phyloP scores from a whole-genome alignment of 768 basidiomycete genomes.

The Hericium erinaceus region DNA sequence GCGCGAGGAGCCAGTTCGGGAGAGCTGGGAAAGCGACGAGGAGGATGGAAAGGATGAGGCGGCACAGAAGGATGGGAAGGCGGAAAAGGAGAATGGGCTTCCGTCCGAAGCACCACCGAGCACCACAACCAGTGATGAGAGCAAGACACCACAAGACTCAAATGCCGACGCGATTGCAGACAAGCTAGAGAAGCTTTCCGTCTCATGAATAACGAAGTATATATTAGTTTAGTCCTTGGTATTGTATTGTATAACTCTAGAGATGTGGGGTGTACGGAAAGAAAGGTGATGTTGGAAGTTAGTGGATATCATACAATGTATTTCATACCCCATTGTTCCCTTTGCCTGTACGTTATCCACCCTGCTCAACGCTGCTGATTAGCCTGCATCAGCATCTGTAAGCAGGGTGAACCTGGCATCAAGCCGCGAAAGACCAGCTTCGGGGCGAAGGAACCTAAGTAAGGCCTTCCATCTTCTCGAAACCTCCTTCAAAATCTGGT shows the following conservation, averaged over 20 bases:
- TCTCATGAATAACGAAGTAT: conserved; percentile 17
- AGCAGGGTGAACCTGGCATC: background rate
- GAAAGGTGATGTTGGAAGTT: background rate
- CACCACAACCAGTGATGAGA: background rate
- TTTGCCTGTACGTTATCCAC: too few relatives aligned
- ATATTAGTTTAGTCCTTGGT: background rate
- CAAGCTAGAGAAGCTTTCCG: conserved; percentile 48
- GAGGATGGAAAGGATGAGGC: conserved; percentile 32
- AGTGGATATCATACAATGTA: background rate
- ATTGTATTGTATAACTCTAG: conserved; percentile 6
- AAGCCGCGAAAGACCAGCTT: background rate
- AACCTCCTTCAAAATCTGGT: conserved; percentile 1
- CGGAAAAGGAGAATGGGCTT: conserved; percentile 14
- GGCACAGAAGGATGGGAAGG: background rate
- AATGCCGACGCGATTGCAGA: conserved; percentile 32
- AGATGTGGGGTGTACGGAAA: conserved; percentile 6
- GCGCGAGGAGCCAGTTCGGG: conserved; percentile 50
- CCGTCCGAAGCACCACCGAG: background rate
- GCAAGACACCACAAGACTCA: conserved; percentile 11
- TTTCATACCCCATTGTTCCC: background rate
- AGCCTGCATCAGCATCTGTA: too few relatives aligned
- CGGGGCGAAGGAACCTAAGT: background rate
- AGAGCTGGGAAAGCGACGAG: conserved; percentile 67
- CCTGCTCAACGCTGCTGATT: too few relatives aligned
- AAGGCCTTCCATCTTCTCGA: conserved; percentile 3